Evolutionary conservation across 2,329 filamentous ascomycete genomes (phyloP).

Genomic region (Colletotrichum lindemuthianum): DNA sequence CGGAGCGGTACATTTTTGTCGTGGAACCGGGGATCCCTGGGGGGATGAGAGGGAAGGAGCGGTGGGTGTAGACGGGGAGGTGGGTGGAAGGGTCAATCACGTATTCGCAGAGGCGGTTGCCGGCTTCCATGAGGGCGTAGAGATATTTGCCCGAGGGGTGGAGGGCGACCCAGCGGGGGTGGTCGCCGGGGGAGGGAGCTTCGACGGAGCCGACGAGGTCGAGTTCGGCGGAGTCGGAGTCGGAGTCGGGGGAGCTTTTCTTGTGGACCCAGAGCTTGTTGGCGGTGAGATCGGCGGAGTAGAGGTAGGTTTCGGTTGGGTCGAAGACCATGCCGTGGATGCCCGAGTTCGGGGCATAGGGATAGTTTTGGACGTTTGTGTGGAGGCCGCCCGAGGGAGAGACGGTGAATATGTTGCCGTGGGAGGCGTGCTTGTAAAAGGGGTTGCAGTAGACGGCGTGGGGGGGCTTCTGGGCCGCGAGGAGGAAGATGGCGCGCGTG

Average conservation of each 20-base stretch:
- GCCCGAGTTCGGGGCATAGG: constrained; percentile 74
- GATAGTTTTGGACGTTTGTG: constrained; percentile 76
- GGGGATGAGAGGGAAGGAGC: constrained; percentile 81
- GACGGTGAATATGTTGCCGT: constrained; percentile 79
- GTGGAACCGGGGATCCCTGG: constrained; percentile 67
- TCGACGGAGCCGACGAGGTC: constrained; percentile 76
- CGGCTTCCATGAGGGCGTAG: constrained; percentile 90
- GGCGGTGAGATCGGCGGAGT: constrained; percentile 80
- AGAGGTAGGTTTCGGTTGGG: constrained; percentile 77
- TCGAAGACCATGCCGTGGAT: constrained; percentile 89
- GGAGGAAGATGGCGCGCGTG: constrained; percentile 88
- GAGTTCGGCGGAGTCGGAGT: constrained; percentile 28
- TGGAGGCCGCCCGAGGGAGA: constrained; percentile 66
- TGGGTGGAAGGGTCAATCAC: constrained; percentile 78
- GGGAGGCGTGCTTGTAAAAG: constrained; percentile 87
- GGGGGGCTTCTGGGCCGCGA: constrained; percentile 80
- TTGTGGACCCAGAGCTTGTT: constrained; percentile 89
- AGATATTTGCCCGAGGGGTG: constrained; percentile 81
- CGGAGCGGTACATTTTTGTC: constrained; percentile 78
- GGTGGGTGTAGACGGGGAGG: constrained; percentile 81
- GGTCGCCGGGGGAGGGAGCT: constrained; percentile 76
- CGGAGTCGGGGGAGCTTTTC: constrained; percentile 56
- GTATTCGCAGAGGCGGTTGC: constrained; percentile 85
- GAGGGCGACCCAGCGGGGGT: constrained; percentile 89
- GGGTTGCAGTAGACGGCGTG: constrained; percentile 90